Evolutionary conservation across 805 yeast species (phyloP).

Genomic region (Crinitomyces ghanaensis): DNA sequence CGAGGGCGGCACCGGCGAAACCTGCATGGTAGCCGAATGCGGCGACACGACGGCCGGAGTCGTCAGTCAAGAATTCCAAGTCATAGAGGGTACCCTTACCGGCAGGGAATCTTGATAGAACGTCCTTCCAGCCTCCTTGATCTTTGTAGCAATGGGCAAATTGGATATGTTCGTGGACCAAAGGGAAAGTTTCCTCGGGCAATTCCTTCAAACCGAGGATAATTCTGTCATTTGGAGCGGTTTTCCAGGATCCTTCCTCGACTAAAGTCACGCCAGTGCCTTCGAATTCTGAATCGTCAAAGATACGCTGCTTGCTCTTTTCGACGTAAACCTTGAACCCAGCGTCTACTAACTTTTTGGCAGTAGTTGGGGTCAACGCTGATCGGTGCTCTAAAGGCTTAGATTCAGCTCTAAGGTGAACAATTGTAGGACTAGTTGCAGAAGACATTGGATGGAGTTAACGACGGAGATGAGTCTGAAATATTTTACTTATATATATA

Average conservation of each 20-base stretch:
- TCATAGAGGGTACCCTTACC: conserved; percentile 91
- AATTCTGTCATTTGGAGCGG: conserved; percentile 82
- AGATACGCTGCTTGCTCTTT: conserved; percentile 73
- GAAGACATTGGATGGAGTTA: too few species aligned
- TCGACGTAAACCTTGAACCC: conserved; percentile 88
- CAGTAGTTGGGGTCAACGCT: conserved; percentile 86
- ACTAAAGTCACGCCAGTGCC: conserved; percentile 76
- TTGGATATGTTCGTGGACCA: conserved; percentile 92
- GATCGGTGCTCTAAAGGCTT: conserved; percentile 97
- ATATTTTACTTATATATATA: too few species aligned
- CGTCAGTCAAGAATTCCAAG: conserved; percentile 88
- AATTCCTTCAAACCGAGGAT: conserved; percentile 91
- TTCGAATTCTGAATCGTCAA: conserved; percentile 62
- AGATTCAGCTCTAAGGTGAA: conserved; percentile 93
- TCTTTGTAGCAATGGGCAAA: conserved; percentile 98
- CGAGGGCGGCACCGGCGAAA: conserved; percentile 99
- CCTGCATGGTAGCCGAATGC: conserved; percentile 99
- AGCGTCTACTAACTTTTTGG: conserved; percentile 70
- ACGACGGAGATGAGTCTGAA: too few species aligned
- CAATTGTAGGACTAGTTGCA: too few species aligned
- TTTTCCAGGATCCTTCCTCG: conserved; percentile 86
- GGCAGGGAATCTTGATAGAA: conserved; percentile 73
- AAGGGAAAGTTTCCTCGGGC: conserved; percentile 85
- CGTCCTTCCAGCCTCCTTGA: conserved; percentile 96
- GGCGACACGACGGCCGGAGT: conserved; percentile 95